A percentile compares a stretch with the other conserved stretches of the same genome.
Evolutionary conservation across 345 rosid species (phyloP).

Genomic region (Lepidium africanum): DNA sequence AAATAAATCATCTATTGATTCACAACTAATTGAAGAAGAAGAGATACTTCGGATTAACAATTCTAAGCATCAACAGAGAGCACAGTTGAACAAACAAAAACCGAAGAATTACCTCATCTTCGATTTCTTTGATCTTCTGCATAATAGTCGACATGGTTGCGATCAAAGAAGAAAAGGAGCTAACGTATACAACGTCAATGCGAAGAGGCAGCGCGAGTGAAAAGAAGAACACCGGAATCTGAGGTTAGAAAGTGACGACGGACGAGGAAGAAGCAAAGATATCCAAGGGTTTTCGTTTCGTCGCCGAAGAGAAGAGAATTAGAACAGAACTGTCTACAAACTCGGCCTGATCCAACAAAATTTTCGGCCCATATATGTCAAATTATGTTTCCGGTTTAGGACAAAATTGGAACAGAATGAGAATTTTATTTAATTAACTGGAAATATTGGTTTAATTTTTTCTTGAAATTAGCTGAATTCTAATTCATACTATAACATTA

Average conservation of each 20-base stretch:
- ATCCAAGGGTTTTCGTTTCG: conserved; percentile 18
- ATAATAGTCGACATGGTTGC: conserved; percentile 68
- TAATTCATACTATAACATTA: not conserved
- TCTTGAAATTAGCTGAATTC: not conserved
- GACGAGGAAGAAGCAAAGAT: not conserved
- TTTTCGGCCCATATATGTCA: not conserved
- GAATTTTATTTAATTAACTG: not conserved
- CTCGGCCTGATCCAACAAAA: conserved; percentile 5
- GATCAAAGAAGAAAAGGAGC: not conserved
- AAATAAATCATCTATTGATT: not conserved
- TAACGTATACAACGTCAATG: not conserved
- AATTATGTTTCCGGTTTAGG: conserved; percentile 1
- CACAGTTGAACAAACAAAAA: not conserved
- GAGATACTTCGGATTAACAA: not conserved
- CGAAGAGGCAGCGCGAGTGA: not conserved
- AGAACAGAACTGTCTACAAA: not conserved
- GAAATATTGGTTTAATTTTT: not conserved
- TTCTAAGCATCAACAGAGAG: not conserved
- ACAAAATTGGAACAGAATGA: not conserved
- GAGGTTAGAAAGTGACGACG: conserved; percentile 7
- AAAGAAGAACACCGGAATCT: conserved; percentile 4
- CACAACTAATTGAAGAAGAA: not conserved
- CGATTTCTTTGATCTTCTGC: conserved; percentile 88
- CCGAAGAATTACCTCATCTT: conserved; percentile 57
- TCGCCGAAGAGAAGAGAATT: not conserved